Conservation (phyloP, 2,329 filamentous ascomycete genomes). For the Rhynchosporium graminicola region DNA sequence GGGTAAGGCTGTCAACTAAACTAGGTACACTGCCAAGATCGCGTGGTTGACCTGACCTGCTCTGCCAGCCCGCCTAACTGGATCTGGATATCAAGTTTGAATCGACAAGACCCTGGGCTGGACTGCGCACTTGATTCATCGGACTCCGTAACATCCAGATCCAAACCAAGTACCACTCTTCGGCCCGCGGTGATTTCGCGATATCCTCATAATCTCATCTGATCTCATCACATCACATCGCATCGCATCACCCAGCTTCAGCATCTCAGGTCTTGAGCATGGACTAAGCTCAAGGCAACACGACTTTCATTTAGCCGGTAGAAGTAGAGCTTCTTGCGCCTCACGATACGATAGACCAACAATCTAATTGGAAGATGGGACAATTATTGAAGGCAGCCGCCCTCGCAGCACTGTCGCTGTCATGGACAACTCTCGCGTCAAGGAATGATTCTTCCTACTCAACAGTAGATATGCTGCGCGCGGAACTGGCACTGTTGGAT, state of each 20-base stretch:
- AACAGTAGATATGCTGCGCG: constrained; percentile 60
- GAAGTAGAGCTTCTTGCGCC: constrained; percentile 22
- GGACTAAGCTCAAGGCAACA: constrained; percentile 13
- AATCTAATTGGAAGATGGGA: constrained; percentile 31
- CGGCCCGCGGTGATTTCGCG: neutral
- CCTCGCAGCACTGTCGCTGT: constrained; percentile 44
- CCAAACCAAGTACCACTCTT: neutral
- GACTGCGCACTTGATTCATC: neutral
- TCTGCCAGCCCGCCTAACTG: too few relatives aligned
- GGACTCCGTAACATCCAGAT: neutral
- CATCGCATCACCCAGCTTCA: neutral
- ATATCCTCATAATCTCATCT: neutral
- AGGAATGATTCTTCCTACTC: constrained; percentile 56
- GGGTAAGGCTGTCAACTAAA: neutral
- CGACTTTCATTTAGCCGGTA: constrained; percentile 21
- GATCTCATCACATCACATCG: too few relatives aligned
- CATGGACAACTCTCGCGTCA: constrained; percentile 43
- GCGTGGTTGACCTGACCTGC: constrained; percentile 10
- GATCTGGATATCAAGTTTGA: neutral
- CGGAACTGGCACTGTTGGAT: constrained; percentile 69
- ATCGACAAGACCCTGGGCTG: too few relatives aligned
- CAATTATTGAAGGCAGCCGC: constrained; percentile 30
- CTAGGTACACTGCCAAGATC: neutral
- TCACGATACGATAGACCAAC: constrained; percentile 13
- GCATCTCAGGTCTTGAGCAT: neutral